Base-by-base conservation (phyloP, 2,329 filamentous ascomycete species). In the Xylariaceae sp. region DNA sequence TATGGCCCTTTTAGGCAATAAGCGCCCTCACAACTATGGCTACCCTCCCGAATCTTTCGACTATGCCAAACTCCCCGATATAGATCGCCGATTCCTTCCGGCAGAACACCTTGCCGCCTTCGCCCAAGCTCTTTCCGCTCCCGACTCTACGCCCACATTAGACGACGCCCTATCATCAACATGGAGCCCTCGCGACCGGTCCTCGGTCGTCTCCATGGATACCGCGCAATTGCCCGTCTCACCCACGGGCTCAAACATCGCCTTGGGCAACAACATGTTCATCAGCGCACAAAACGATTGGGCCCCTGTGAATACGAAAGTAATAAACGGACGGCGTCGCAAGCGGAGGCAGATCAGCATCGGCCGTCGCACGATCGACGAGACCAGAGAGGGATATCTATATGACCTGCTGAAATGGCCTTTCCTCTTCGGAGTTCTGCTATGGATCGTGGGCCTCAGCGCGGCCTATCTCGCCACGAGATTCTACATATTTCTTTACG, bases 221-320 rank as follows among this genome's bases (percentile, higher is more conserved):
- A 54, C 66, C n/a, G 39, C 63, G 8, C 59, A 58, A 1, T 53
- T 65, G 39, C 61, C 54, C 26, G 67, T 66, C 27, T 67, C 71
- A 43, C 71, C 69, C 35, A 72, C 60, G 39, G 54, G 56, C 11
- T 62, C 67, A 37, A 70, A 72, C 55, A 73, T 71, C 40, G 73
- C 60, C 29, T 64, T 64, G 46, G 60, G 53, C 46, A 57, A 55
- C 48, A 62, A 55, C 48, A 62, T 82, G 48, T 91, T 91, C 68
- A 89, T 97, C 65, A 88, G 89, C 3, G 92, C 94, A 41, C 84
- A 95, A 67, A 95, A 95, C 70, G 94, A 99, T 75, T 99, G 94
- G 94, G 86, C 89, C 12, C 94, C 94, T 0, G 83, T 97, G 9
- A 86, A 88, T 63, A 83, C 92, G 68, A 85, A 81, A 54, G 79